Base-by-base conservation (phyloP, 164 flowering plant genomes). In the Liriodendron chinense region DNA sequence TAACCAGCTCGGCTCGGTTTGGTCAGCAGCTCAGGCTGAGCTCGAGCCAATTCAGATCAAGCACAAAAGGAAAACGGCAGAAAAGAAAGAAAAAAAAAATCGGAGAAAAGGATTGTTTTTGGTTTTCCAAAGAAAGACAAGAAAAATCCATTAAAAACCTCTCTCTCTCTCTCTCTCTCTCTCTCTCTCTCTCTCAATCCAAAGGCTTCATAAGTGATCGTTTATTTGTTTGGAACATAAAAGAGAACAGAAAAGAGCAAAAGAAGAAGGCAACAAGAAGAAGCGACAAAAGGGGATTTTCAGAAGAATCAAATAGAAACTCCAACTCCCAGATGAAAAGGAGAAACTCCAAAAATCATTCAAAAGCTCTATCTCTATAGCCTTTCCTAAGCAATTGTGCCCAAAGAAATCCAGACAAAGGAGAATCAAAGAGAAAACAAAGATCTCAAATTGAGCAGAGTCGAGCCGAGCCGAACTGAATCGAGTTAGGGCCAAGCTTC, bases 281-380 rank as follows among this genome's bases (percentile, higher is more conserved):
- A 7, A 26, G 14, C n/a, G n/a, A n/a, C 18, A 73, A 71, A 77
- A 61, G 68, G 77, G 78, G 73, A 72, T 72, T 80, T 75, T 80
- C 79, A 74, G 82, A 76, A 79, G 89, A 86, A 86, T 86, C 89
- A 50, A 50, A 13, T 13, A 7, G 13, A 50, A 50, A 50, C 9
- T 7, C 57, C 57, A 13, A 50, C 9, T 7, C 57, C 57, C 57
- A 50, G 57, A 50, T 7, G 57, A 50, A 50, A 50, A 50, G 9
- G 13, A 50, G 57, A 7, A 7, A 13, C 57, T 50, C 7, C 7
- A 50, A 7, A 7, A 7, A 50, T 7, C 57, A 7, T 50, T 50
- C n/a, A n/a, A n/a, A n/a, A n/a, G n/a, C n/a, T n/a, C n/a, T n/a
- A n/a, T 50, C 13, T 50, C 57, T 50, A 13, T 50, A 50, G 13